Evolutionary conservation across 345 rosid species (phyloP), one percentile per base, ranked within the genome.

Genomic region (Corymbia maculata): DNA sequence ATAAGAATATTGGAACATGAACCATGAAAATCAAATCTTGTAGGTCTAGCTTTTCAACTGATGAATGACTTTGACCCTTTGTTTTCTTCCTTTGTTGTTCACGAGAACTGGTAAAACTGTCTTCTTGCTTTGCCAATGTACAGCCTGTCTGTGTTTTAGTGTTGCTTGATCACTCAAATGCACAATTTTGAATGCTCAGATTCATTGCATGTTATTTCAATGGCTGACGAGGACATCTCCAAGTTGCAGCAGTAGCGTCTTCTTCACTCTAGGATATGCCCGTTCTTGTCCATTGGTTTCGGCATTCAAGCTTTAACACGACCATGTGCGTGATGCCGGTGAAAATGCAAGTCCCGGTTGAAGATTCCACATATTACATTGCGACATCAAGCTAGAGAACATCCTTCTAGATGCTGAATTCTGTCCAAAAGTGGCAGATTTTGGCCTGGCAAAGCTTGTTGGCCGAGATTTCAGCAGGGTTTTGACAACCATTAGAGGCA

Each of bases 311-410:
- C 55, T 52, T 52, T 15, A 52, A 52, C 6, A 52, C 2, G 55
- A 16, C 55, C 55, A 6, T 19, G 15, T 6, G 55, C 17, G 15
- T 17, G 55, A 52, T 52, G 55, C 55, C 55, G 22, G 22, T 21
- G 9, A 52, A 52, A 52, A 52, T 52, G 8, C 22, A 15, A 21
- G 55, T 52, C 55, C 6, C 55, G 6, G 8, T 52, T 36, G 42
- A 52, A 52, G 55, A 15, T 52, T 52, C 55, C n/a, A n/a, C n/a
- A 97, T 97, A 88, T 95, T 97, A 66, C 99, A 96, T 87, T 97
- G 98, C 21, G 98, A 97, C 88, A 93, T 97, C 28, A 97, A 95
- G 91, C 99, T 98, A 0, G 98, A 95, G 85, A 97, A 97, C 94
- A 95, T 95, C 88, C 94, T 97, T 79, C 82, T 96, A 49, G 99